Evolutionary conservation across 2,329 filamentous ascomycete species (phyloP).

Genomic region (Pseudogymnoascus pannorum): DNA sequence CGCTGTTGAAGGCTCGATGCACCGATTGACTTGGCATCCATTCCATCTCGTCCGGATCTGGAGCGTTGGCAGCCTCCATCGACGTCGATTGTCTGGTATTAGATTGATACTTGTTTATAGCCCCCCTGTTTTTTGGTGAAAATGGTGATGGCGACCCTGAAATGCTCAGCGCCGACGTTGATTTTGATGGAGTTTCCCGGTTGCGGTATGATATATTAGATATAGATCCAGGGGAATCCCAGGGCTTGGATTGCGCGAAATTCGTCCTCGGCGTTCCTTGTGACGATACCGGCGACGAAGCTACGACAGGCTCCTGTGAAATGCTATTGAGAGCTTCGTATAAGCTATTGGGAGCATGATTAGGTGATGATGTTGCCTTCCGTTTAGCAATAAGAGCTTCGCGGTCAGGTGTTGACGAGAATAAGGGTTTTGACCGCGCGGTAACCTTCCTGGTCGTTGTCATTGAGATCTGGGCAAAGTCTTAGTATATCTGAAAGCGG

Average conservation of each 20-base stretch:
- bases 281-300: background rate
- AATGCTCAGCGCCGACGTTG: background rate
- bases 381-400: background rate
- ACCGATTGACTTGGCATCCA: slow-evolving; percentile 58
- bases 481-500: background rate
- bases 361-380: background rate
- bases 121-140: background rate
- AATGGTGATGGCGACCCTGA: background rate
- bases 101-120: background rate
- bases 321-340: background rate
- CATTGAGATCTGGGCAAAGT: background rate
- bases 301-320: background rate
- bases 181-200: background rate
- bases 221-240: background rate
- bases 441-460: background rate
- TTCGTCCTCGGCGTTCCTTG: background rate
- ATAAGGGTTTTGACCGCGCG: background rate
- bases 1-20: slow-evolving; percentile 47
- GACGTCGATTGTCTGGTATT: background rate
- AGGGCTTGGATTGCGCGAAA: background rate
- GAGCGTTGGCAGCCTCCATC: slow-evolving; percentile 12
- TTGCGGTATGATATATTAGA: slow-evolving; percentile 1
- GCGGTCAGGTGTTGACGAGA: background rate
- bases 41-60: slow-evolving; percentile 50
- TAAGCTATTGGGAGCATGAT: background rate